A percentile compares a stretch with the other conserved stretches of the same genome.
Evolutionary conservation across 2,329 filamentous ascomycete genomes (phyloP).

Genomic region (Lasiodiplodia theobromae): DNA sequence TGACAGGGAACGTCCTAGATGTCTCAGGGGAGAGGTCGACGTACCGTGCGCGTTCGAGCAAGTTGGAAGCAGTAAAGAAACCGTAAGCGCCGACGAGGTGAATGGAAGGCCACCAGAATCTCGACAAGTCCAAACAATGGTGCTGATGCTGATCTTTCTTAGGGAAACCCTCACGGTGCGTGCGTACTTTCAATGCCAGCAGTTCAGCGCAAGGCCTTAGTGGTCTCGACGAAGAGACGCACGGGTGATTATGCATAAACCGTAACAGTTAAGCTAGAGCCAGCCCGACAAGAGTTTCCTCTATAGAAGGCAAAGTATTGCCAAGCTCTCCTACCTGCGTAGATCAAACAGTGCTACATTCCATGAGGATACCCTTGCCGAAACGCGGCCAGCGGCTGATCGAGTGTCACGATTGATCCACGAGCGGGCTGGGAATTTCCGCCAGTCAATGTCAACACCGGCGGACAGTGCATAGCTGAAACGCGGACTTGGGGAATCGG

Average conservation of each 20-base stretch:
- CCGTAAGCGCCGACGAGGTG: too few species aligned
- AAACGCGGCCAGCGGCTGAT: background rate
- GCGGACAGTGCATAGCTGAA: background rate
- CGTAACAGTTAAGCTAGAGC: background rate
- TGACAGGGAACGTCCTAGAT: too few species aligned
- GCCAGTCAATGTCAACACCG: background rate
- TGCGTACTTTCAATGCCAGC: background rate
- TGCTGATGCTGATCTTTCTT: too few species aligned
- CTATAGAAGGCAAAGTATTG: background rate
- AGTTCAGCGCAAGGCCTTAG: background rate
- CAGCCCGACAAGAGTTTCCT: conserved; percentile 12
- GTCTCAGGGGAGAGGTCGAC: too few species aligned
- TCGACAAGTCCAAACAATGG: too few species aligned
- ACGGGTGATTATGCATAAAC: background rate
- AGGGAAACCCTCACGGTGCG: too few species aligned
- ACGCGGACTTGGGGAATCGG: background rate
- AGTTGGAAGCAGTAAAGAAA: too few species aligned
- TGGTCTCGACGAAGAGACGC: background rate
- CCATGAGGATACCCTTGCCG: background rate
- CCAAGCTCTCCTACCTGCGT: background rate
- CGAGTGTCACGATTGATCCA: background rate
- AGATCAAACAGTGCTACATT: conserved; percentile 1
- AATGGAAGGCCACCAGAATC: too few species aligned
- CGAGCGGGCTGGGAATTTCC: background rate
- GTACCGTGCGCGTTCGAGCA: too few species aligned